Conservation (phyloP, 805 yeast genomes). For the Saturnispora dispora region DNA sequence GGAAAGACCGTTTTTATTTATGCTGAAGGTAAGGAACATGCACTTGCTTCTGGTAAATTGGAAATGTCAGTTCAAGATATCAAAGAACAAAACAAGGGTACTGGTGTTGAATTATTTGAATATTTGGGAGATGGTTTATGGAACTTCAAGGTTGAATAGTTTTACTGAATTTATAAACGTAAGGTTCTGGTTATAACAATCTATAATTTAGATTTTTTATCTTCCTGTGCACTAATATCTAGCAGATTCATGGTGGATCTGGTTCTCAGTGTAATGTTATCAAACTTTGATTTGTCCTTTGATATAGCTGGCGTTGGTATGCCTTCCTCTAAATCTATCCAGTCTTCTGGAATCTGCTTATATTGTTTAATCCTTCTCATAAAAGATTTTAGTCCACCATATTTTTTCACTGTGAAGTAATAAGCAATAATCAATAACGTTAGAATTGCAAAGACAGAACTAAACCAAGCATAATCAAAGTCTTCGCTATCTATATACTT, state of each 20-base stretch:
- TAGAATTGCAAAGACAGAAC: constrained; percentile 4
- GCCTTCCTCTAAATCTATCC: constrained; percentile 12
- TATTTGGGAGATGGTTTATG: constrained; percentile 87
- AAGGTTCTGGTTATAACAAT: neutral
- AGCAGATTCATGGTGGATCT: constrained; percentile 24
- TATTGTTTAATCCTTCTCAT: constrained; percentile 5
- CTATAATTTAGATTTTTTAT: neutral
- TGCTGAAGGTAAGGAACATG: constrained; percentile 89
- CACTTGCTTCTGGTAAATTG: constrained; percentile 84
- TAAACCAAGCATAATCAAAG: constrained; percentile 3
- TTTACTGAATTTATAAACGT: neutral
- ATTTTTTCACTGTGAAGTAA: constrained; percentile 6
- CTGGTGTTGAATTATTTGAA: constrained; percentile 78
- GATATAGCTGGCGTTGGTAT: constrained; percentile 7
- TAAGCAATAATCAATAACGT: neutral
- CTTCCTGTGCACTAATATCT: constrained; percentile 10
- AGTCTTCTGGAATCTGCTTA: constrained; percentile 5
- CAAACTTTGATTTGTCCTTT: constrained; percentile 7
- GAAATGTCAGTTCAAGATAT: constrained; percentile 86
- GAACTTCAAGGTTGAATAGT: constrained; percentile 45
- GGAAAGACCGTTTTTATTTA: constrained; percentile 71
- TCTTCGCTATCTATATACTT: neutral
- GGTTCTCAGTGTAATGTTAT: constrained; percentile 21
- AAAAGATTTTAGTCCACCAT: constrained; percentile 10
- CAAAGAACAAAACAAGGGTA: constrained; percentile 72